These are phyloP conservation scores for Plectosphaerella cucumerina DNA, from an alignment of 2,329 filamentous ascomycete species.

Conservation along the genomic window DNA sequence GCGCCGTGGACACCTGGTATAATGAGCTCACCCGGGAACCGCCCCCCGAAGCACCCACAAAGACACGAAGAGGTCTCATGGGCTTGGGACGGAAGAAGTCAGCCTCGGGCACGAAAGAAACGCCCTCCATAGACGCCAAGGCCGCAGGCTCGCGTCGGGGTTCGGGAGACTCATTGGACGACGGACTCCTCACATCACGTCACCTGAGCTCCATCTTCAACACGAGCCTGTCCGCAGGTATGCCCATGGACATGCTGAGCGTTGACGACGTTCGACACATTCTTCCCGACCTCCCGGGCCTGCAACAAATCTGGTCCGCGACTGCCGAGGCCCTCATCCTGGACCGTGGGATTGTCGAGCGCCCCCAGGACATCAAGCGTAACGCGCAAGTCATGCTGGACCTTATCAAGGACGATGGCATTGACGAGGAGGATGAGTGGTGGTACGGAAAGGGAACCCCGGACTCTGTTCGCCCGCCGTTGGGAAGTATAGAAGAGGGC, in stretches of 20 bases:
- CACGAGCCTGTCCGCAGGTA: constrained; percentile 56
- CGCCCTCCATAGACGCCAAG: constrained; percentile 11
- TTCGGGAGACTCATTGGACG: constrained; percentile 4
- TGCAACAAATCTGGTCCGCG: constrained; percentile 59
- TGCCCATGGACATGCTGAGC: constrained; percentile 54
- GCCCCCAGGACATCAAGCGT: constrained; percentile 57
- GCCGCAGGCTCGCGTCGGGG: neutral
- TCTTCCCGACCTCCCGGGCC: constrained; percentile 49
- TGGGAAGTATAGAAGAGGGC: constrained; percentile 50
- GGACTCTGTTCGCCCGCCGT: constrained; percentile 50
- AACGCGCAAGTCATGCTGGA: constrained; percentile 60
- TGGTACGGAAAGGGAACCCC: constrained; percentile 51
- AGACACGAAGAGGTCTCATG: constrained; percentile 48
- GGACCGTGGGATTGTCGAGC: constrained; percentile 53
- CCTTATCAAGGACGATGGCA: constrained; percentile 58
- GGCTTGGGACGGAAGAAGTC: constrained; percentile 57
- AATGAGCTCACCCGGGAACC: constrained; percentile 42
- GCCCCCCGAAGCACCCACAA: constrained; percentile 35
- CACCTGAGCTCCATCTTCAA: constrained; percentile 40
- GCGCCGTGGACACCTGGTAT: constrained; percentile 58
- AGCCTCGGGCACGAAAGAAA: constrained; percentile 28
- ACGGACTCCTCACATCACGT: neutral
- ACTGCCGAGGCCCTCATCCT: constrained; percentile 61
- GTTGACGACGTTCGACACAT: constrained; percentile 46
- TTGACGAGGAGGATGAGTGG: constrained; percentile 59